These are phyloP conservation scores for Periconia digitata DNA, from an alignment of 2,329 filamentous ascomycete species.

Conservation along the genomic window DNA sequence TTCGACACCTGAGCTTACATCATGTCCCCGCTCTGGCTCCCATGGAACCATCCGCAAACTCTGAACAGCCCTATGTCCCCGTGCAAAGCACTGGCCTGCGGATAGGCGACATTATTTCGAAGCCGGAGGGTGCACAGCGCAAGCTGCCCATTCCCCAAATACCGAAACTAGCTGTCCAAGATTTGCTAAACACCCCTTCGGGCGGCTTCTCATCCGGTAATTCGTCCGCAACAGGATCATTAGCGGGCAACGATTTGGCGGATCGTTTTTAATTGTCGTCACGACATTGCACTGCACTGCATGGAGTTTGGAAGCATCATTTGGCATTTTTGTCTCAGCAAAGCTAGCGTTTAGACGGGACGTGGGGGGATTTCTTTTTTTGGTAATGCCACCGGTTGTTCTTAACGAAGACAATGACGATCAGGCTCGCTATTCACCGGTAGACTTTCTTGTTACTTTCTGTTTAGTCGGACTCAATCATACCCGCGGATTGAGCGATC, in stretches of 20 bases:
- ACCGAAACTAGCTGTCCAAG: conserved; percentile 86
- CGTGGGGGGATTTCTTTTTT: conserved; percentile 14
- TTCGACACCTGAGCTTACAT: conserved; percentile 71
- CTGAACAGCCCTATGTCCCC: conserved; percentile 61
- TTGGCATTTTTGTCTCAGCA: conserved; percentile 27
- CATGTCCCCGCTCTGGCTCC: conserved; percentile 69
- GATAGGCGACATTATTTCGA: conserved; percentile 89
- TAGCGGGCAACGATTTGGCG: conserved; percentile 61
- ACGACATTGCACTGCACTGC: conserved; percentile 25
- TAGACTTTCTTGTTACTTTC: conserved; percentile 28
- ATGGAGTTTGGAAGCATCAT: conserved; percentile 40
- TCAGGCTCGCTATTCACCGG: conserved; percentile 14
- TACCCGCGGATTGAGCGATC: conserved; percentile 33
- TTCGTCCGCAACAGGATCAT: conserved; percentile 75
- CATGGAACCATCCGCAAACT: conserved; percentile 67
- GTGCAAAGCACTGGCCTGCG: conserved; percentile 67
- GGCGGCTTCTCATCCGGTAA: conserved; percentile 72
- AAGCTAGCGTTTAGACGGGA: conserved; percentile 41
- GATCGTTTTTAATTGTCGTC: conserved; percentile 34
- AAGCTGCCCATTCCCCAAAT: conserved; percentile 90
- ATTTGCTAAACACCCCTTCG: conserved; percentile 66
- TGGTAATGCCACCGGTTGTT: conserved; percentile 18
- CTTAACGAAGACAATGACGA: conserved; percentile 33
- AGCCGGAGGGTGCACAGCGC: conserved; percentile 80
- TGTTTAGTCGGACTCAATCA: conserved; percentile 26